A percentile compares a stretch with the other conserved stretches of the same genome.
phyloP scores from a whole-genome alignment of 805 yeast species.

The Sungouiella thailandica region DNA sequence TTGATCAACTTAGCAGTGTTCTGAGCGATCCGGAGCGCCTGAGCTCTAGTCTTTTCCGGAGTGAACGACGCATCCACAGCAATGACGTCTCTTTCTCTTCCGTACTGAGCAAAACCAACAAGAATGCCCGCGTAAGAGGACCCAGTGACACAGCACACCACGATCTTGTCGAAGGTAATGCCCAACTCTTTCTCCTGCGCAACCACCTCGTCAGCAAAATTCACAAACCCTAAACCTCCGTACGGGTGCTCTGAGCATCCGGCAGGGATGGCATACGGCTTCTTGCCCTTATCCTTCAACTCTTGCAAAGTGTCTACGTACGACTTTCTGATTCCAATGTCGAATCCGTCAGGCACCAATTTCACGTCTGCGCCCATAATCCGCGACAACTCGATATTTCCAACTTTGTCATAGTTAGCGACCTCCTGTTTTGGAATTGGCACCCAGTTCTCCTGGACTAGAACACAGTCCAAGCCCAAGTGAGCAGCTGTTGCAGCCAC shows the following conservation, averaged over 20 bases:
- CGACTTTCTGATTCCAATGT: slow-evolving; percentile 5
- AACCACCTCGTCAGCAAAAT: slow-evolving; percentile 5
- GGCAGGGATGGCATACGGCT: slow-evolving; percentile 6
- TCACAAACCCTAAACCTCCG: slow-evolving; percentile 5
- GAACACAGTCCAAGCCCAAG: slow-evolving; percentile 5
- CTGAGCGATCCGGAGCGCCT: slow-evolving; percentile 3
- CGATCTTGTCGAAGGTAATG: slow-evolving; percentile 4
- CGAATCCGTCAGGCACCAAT: slow-evolving; percentile 5
- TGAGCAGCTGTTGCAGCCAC: slow-evolving; percentile 6
- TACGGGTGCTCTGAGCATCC: slow-evolving; percentile 5
- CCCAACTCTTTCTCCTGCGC: slow-evolving; percentile 5
- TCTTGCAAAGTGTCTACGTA: slow-evolving; percentile 3
- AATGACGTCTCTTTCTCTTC: slow-evolving; percentile 4
- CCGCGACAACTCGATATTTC: slow-evolving; percentile 5
- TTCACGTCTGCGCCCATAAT: slow-evolving; percentile 6
- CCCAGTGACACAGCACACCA: slow-evolving; percentile 5
- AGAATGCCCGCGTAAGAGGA: slow-evolving; percentile 4
- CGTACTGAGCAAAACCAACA: slow-evolving; percentile 5
- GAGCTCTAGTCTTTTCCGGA: slow-evolving; percentile 3
- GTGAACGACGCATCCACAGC: slow-evolving; percentile 5
- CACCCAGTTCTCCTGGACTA: slow-evolving; percentile 5
- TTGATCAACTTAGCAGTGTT: slow-evolving; percentile 5
- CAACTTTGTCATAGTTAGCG: slow-evolving; percentile 5
- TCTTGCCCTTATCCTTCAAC: slow-evolving; percentile 5
- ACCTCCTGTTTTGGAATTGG: slow-evolving; percentile 4